These are phyloP conservation scores for Suillus fuscotomentosus DNA, from an alignment of 768 basidiomycete genomes.

Conservation along the genomic window DNA sequence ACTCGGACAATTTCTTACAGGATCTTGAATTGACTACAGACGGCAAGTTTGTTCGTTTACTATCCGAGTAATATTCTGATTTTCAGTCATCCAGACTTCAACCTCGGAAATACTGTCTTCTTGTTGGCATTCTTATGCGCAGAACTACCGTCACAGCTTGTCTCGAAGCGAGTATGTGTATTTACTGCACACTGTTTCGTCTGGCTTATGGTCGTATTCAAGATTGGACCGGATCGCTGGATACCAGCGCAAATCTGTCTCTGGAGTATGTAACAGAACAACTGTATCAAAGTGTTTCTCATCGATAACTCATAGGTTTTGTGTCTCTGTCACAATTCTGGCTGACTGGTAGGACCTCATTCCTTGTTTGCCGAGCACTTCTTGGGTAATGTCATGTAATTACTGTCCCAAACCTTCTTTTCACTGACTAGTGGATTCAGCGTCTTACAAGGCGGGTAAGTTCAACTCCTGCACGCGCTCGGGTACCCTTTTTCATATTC, in stretches of 20 bases:
- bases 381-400: conserved; percentile 36
- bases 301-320: conserved; percentile 25
- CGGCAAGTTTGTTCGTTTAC: conserved; percentile 24
- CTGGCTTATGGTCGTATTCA: neutral
- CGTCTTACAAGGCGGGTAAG: conserved; percentile 47
- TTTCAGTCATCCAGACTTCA: conserved; percentile 41
- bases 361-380: conserved; percentile 47
- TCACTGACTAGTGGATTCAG: conserved; percentile 15
- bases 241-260: conserved; percentile 57
- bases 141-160: conserved; percentile 60
- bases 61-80: neutral
- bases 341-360: conserved; percentile 50
- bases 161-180: conserved; percentile 51
- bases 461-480: no score
- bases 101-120: conserved; percentile 54
- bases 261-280: conserved; percentile 37
- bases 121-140: conserved; percentile 50
- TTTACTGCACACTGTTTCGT: neutral
- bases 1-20: conserved; percentile 53
- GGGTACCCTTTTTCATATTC: neutral
- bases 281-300: neutral
- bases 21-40: conserved; percentile 55
- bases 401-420: neutral
- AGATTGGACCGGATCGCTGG: conserved; percentile 65
- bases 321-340: conserved; percentile 55